These are phyloP conservation scores for Salix caprea DNA, from an alignment of 345 rosid species.

Conservation along the genomic window DNA sequence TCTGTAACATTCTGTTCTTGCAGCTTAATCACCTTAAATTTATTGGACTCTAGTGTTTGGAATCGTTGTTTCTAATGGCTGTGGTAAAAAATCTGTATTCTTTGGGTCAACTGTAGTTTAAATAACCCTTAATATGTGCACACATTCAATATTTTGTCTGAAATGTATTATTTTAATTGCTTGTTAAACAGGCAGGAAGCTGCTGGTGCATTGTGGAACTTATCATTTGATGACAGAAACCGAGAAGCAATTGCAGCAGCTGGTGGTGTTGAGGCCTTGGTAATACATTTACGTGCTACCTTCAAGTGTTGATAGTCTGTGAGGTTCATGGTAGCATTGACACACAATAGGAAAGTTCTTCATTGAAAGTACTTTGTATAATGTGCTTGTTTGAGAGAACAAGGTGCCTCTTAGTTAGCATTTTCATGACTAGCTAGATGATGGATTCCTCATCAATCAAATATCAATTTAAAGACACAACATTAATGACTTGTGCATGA, in stretches of 20 bases:
- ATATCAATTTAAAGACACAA: not conserved
- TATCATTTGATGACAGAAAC: constrained; percentile 41
- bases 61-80: not conserved
- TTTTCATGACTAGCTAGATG: not conserved
- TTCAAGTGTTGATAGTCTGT: not conserved
- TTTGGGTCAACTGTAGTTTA: not conserved
- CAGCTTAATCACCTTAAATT: not conserved
- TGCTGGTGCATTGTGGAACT: constrained; percentile 44
- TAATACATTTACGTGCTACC: constrained; percentile 8
- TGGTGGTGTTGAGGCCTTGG: constrained; percentile 41
- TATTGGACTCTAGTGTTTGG: not conserved
- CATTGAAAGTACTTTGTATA: not conserved
- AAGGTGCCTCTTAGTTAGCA: not conserved
- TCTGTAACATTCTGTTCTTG: not conserved
- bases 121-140: not conserved
- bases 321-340: not conserved
- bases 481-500: not conserved
- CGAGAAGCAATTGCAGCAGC: constrained; percentile 40
- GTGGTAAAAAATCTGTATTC: not conserved
- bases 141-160: not conserved
- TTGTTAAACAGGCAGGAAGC: constrained; percentile 35
- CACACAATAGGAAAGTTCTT: constrained; percentile 5
- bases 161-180: constrained; percentile 7
- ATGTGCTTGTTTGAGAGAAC: not conserved
- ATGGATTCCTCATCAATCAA: not conserved